Percentiles rank a stretch among this genome's conserved stretches.
These are phyloP conservation scores for Dicorynia guianensis DNA, from an alignment of 306 rosid species.

Conservation along the genomic window DNA sequence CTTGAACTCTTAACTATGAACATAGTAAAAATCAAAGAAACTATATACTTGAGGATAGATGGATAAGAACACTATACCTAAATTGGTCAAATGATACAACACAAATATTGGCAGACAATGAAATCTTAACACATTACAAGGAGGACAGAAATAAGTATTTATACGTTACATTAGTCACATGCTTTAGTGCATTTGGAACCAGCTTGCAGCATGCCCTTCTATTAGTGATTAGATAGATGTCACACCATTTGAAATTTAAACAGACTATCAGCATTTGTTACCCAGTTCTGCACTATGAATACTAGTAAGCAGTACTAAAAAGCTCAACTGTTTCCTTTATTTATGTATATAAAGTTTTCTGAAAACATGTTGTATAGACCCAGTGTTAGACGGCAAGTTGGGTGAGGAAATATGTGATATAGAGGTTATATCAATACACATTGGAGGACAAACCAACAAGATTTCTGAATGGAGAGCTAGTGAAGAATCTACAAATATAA, in stretches of 20 bases:
- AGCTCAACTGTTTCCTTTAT: background rate
- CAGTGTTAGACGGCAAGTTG: slow-evolving; percentile 10
- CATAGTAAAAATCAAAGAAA: background rate
- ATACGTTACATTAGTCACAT: background rate
- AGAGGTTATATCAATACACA: background rate
- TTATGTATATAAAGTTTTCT: background rate
- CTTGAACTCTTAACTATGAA: background rate
- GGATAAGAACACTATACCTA: slow-evolving; percentile 15
- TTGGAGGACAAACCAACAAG: slow-evolving; percentile 18
- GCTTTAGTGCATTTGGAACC: slow-evolving; percentile 3
- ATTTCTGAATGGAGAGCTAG: background rate
- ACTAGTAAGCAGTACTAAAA: slow-evolving; percentile 2
- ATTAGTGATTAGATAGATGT: background rate
- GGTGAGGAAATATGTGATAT: background rate
- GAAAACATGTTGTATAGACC: background rate
- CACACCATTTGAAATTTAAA: background rate
- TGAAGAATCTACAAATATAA: slow-evolving; percentile 2
- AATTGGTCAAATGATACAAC: slow-evolving; percentile 13
- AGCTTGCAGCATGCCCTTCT: background rate
- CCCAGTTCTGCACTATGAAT: slow-evolving; percentile 3
- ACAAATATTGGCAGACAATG: slow-evolving; percentile 8
- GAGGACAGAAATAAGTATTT: background rate
- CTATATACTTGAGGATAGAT: background rate
- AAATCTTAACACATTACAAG: background rate
- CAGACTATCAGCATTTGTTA: background rate